Conservation (phyloP, 106 monocot species). For the Amphibolis antarctica region DNA sequence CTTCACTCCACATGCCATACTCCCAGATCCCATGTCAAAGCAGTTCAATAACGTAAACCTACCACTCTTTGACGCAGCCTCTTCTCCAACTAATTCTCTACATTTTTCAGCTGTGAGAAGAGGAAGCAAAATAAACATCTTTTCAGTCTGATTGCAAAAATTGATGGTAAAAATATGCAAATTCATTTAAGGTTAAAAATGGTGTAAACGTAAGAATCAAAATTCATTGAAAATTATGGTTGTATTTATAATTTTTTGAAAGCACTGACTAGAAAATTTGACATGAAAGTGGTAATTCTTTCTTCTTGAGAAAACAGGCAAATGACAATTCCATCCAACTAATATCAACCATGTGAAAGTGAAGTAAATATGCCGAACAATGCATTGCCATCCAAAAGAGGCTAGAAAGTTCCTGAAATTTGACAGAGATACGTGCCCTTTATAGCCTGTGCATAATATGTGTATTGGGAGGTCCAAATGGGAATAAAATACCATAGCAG, state of each 20-base stretch:
- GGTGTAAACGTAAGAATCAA: neutral
- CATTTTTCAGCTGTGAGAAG: conserved; percentile 55
- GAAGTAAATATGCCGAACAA: too few relatives aligned
- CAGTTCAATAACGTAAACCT: conserved; percentile 75
- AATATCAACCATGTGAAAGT: too few relatives aligned
- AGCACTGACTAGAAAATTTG: neutral
- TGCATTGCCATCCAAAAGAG: too few relatives aligned
- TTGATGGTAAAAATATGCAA: neutral
- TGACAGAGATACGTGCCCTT: too few relatives aligned
- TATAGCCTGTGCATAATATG: too few relatives aligned
- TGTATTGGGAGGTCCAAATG: too few relatives aligned
- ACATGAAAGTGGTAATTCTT: too few relatives aligned
- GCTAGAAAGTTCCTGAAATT: too few relatives aligned
- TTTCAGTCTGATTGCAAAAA: neutral
- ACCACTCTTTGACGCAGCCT: conserved; percentile 76
- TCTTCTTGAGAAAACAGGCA: too few relatives aligned
- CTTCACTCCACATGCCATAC: conserved; percentile 58
- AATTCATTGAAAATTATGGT: neutral
- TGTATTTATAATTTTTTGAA: neutral
- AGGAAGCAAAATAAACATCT: too few relatives aligned
- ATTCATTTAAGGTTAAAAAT: neutral
- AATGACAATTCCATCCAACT: too few relatives aligned
- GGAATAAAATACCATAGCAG: too few relatives aligned
- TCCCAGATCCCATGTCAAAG: conserved; percentile 87
- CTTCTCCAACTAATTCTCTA: conserved; percentile 77